A percentile compares a stretch with the other conserved stretches of the same genome.
phyloP scores from a whole-genome alignment of 2,329 filamentous ascomycete species.

The Trichoderma oligosporum region DNA sequence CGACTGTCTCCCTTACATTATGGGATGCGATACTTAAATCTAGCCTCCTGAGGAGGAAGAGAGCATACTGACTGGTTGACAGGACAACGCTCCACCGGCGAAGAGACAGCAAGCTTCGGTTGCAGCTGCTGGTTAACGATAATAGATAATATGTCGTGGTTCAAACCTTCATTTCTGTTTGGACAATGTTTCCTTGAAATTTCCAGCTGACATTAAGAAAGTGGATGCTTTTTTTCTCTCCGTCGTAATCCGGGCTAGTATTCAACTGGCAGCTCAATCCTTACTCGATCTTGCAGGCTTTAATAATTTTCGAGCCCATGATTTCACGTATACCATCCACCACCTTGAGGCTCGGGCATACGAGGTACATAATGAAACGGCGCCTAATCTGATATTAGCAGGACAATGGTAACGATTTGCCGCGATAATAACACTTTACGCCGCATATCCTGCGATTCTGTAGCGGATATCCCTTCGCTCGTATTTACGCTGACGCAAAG shows the following conservation, averaged over 20 bases:
- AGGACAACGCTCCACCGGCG: constrained; percentile 38
- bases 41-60: neutral
- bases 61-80: constrained; percentile 27
- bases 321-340: constrained; percentile 1
- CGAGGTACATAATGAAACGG: constrained; percentile 15
- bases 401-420: constrained; percentile 7
- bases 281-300: neutral
- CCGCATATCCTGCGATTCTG: constrained; percentile 6
- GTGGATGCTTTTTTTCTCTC: constrained; percentile 17
- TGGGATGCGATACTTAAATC: constrained; percentile 10
- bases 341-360: constrained; percentile 1
- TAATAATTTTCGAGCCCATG: neutral
- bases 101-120: constrained; percentile 43
- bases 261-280: neutral
- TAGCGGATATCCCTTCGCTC: constrained; percentile 12
- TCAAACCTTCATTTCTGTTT: constrained; percentile 2
- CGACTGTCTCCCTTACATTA: constrained; percentile 19
- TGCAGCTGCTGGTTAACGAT: constrained; percentile 37
- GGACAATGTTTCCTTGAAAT: constrained; percentile 21
- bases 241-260: constrained; percentile 8
- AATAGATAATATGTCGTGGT: neutral
- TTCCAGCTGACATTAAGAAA: constrained; percentile 25
- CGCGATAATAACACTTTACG: constrained; percentile 1
- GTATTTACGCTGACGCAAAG: constrained; percentile 13
- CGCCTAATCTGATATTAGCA: constrained; percentile 18